Evolutionary conservation across 2,329 filamentous ascomycete species (phyloP).

Genomic region (Apiospora saccharicola): DNA sequence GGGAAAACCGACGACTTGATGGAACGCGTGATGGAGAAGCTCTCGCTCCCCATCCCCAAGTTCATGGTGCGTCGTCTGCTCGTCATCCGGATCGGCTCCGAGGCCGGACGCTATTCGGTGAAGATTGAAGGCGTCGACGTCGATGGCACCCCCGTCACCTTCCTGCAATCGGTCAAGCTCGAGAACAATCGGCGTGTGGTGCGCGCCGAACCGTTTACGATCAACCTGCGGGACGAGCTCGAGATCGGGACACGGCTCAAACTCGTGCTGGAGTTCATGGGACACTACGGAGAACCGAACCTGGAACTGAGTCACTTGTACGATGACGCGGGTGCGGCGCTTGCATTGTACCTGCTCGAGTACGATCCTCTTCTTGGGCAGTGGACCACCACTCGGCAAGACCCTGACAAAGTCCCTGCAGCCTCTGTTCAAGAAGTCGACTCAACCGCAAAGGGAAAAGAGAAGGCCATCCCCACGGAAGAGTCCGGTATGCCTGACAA

Average conservation of each 20-base stretch:
- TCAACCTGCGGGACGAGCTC: conserved; percentile 43
- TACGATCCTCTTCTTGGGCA: conserved; percentile 39
- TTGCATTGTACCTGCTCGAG: conserved; percentile 38
- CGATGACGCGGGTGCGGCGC: conserved; percentile 23
- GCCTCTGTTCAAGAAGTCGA: background rate
- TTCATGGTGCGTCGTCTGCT: conserved; percentile 49
- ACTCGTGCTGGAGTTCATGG: conserved; percentile 56
- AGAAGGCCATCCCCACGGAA: background rate
- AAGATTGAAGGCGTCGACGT: conserved; percentile 46
- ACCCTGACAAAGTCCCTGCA: background rate
- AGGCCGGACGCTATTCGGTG: conserved; percentile 38
- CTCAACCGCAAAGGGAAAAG: background rate
- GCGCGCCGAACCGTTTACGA: conserved; percentile 47
- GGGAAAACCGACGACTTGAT: conserved; percentile 50
- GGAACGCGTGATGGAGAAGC: conserved; percentile 48
- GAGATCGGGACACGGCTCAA: conserved; percentile 38
- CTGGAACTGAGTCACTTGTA: conserved; percentile 40
- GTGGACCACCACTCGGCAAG: conserved; percentile 35
- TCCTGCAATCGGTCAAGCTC: conserved; percentile 49
- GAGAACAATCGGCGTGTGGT: conserved; percentile 45
- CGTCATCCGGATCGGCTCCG: conserved; percentile 37
- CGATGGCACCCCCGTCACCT: conserved; percentile 50
- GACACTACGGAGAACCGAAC: conserved; percentile 53
- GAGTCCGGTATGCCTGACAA: conserved; percentile 11
- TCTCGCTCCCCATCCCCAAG: conserved; percentile 44